A percentile compares a stretch with the other conserved stretches of the same genome.
phyloP scores from a whole-genome alignment of 257 asterid genomes.

The Solanum verrucosum region DNA sequence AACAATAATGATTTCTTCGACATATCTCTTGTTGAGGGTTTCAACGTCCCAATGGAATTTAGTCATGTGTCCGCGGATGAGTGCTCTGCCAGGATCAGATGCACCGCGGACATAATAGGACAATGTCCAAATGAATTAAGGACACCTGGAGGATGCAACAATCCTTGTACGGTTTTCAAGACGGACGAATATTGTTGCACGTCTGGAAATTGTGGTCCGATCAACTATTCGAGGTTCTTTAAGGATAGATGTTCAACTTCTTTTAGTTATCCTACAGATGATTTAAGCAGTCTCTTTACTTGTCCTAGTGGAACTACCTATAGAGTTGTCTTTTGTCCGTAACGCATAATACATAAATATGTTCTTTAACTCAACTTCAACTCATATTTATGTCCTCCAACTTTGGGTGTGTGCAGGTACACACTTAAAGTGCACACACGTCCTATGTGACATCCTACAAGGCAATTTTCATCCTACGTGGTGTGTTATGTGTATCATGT shows the following conservation, averaged over 20 bases:
- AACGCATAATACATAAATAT: background rate
- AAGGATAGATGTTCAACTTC: too few relatives aligned
- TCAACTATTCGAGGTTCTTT: too few relatives aligned
- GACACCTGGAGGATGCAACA: too few relatives aligned
- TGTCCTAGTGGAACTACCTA: background rate
- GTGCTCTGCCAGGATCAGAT: slow-evolving; percentile 1
- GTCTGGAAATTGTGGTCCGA: too few relatives aligned
- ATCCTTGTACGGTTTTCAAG: too few relatives aligned
- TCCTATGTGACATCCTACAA: background rate
- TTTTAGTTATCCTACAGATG: background rate
- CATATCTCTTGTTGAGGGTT: slow-evolving; percentile 36
- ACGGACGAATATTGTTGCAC: too few relatives aligned
- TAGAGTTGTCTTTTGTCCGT: background rate
- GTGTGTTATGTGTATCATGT: background rate
- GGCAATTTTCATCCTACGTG: background rate
- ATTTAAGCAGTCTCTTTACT: background rate
- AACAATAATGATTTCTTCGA: background rate
- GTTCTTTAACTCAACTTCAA: too few relatives aligned
- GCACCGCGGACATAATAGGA: slow-evolving; percentile 1
- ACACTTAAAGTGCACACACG: background rate
- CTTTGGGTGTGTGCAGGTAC: too few relatives aligned
- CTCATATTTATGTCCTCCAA: background rate
- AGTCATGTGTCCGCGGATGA: slow-evolving; percentile 13
- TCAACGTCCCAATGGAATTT: slow-evolving; percentile 32
- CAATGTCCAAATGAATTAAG: too few relatives aligned